Conservation (phyloP, 1,139 yeast species). For the Scheffersomyces stambukii region DNA sequence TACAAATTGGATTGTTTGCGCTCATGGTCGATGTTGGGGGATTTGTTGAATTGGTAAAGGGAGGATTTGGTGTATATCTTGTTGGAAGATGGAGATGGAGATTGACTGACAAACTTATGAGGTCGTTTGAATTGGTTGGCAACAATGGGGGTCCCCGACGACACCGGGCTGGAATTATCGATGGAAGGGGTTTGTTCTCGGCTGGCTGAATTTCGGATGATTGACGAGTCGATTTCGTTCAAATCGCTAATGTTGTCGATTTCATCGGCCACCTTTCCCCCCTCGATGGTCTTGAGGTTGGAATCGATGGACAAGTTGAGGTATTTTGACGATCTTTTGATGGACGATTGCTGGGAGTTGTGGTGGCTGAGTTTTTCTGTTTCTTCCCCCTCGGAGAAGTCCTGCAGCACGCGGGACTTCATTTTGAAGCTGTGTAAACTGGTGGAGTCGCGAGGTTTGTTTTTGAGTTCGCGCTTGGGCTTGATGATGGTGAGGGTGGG, state of each 20-base stretch:
- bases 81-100: slow-evolving; percentile 39
- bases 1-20: slow-evolving; percentile 15
- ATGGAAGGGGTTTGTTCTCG: slow-evolving; percentile 17
- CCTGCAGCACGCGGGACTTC: too few species aligned
- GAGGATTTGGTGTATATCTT: slow-evolving; percentile 8
- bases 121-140: slow-evolving; percentile 46
- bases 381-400: too few species aligned
- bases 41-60: too few species aligned
- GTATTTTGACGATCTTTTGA: slow-evolving; percentile 45
- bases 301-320: slow-evolving; percentile 44
- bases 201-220: too few species aligned
- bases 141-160: slow-evolving; percentile 3
- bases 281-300: slow-evolving; percentile 8
- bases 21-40: too few species aligned
- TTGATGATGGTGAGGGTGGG: slow-evolving; percentile 3
- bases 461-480: too few species aligned
- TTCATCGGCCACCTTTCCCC: slow-evolving; percentile 9
- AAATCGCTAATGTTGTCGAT: slow-evolving; percentile 25
- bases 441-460: too few species aligned
- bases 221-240: slow-evolving; percentile 23
- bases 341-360: slow-evolving; percentile 20
- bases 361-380: too few species aligned
- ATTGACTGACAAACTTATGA: slow-evolving; percentile 43
- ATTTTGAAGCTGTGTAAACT: too few species aligned
- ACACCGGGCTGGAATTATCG: slow-evolving; percentile 10